These are phyloP conservation scores for Elaeagnus macrophylla DNA, from an alignment of 306 rosid genomes.

Conservation along the genomic window DNA sequence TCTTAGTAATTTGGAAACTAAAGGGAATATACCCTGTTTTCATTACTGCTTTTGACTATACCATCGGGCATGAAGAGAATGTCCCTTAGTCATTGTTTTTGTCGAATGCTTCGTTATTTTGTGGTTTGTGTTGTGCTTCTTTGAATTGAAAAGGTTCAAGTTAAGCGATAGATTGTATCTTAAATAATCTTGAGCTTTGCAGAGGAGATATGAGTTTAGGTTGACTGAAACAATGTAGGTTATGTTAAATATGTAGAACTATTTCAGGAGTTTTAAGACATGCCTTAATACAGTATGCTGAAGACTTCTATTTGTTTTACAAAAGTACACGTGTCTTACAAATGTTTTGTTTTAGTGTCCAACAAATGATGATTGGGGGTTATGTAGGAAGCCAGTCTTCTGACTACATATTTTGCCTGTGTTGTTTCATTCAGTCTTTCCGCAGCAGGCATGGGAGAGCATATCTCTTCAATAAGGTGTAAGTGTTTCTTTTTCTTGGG, in stretches of 20 bases:
- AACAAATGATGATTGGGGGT: slow-evolving; percentile 9
- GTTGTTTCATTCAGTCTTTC: slow-evolving; percentile 59
- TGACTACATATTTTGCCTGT: slow-evolving; percentile 31
- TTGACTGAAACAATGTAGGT: too few species aligned
- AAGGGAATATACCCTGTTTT: too few species aligned
- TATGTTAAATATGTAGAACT: too few species aligned
- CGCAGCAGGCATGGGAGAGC: slow-evolving; percentile 75
- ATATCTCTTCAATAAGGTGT: slow-evolving; percentile 92
- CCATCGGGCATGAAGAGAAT: neutral
- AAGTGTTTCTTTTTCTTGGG: slow-evolving; percentile 47
- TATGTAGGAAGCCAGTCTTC: slow-evolving; percentile 15
- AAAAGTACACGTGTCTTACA: neutral
- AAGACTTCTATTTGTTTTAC: neutral
- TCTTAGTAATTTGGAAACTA: neutral
- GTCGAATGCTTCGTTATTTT: neutral
- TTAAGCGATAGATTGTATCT: neutral
- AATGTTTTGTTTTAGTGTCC: slow-evolving; percentile 13
- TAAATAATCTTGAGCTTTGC: neutral
- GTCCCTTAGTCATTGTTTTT: neutral
- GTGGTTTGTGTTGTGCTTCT: slow-evolving; percentile 1
- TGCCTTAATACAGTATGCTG: too few species aligned
- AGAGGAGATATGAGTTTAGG: too few species aligned
- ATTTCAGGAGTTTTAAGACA: too few species aligned
- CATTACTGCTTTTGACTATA: too few species aligned
- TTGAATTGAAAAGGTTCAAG: neutral